phyloP scores from a whole-genome alignment of 2,329 filamentous ascomycete genomes.

The Aspergillus carbonarius region DNA sequence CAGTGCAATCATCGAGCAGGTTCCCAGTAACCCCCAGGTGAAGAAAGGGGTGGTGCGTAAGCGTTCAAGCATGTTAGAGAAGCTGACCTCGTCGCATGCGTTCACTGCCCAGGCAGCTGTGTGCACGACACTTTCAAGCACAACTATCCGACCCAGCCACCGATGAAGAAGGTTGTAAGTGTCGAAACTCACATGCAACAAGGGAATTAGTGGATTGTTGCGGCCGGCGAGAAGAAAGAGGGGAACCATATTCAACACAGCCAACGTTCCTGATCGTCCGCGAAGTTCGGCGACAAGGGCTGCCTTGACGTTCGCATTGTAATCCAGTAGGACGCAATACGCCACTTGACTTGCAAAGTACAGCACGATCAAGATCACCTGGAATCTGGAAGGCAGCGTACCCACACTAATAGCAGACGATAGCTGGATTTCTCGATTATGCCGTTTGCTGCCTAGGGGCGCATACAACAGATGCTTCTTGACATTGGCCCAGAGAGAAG shows the following conservation, averaged over 20 bases:
- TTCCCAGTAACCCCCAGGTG: constrained; percentile 47
- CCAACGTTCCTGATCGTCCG: constrained; percentile 79
- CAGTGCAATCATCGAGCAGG: constrained; percentile 41
- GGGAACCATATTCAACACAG: constrained; percentile 87
- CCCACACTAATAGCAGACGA: constrained; percentile 68
- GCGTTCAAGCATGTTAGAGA: constrained; percentile 34
- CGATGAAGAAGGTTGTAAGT: constrained; percentile 90
- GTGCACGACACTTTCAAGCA: constrained; percentile 70
- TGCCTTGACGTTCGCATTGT: constrained; percentile 41
- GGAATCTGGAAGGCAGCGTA: constrained; percentile 76
- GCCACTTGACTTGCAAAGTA: constrained; percentile 73
- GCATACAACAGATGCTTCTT: constrained; percentile 56
- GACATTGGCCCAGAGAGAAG: constrained; percentile 41
- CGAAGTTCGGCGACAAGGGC: constrained; percentile 77
- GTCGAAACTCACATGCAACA: constrained; percentile 88
- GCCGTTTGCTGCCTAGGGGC: constrained; percentile 70
- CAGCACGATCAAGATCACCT: constrained; percentile 65
- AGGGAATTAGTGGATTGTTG: constrained; percentile 84
- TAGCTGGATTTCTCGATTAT: constrained; percentile 72
- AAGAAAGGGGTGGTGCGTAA: constrained; percentile 43
- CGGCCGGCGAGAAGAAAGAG: constrained; percentile 84
- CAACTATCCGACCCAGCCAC: constrained; percentile 75
- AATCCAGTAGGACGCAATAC: constrained; percentile 61
- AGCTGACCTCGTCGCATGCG: constrained; percentile 44
- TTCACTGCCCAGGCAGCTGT: constrained; percentile 76